phyloP scores from a whole-genome alignment of 345 rosid genomes.

The Toxicodendron radicans region DNA sequence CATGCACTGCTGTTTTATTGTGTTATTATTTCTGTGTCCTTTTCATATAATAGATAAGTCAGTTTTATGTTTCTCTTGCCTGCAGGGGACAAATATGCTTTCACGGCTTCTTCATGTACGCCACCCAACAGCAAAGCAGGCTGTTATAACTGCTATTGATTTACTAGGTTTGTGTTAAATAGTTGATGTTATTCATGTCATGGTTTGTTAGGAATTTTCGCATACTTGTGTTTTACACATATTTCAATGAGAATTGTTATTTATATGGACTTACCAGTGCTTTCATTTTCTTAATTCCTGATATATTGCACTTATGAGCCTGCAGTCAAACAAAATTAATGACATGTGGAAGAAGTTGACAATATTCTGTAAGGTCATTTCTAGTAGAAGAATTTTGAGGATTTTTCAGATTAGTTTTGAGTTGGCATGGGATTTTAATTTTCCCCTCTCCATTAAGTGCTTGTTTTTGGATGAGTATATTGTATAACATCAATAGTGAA shows the following conservation, averaged over 20 bases:
- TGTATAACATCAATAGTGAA: background rate
- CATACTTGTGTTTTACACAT: background rate
- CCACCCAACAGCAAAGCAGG: constrained; percentile 90
- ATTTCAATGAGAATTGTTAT: background rate
- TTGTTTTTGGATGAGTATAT: background rate
- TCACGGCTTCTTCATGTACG: constrained; percentile 96
- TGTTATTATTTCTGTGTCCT: constrained; percentile 7
- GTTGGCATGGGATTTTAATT: background rate
- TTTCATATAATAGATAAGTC: constrained; percentile 16
- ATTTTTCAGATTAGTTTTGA: background rate
- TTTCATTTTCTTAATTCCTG: background rate
- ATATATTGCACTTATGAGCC: background rate
- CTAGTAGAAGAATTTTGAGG: background rate
- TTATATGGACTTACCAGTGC: constrained; percentile 4
- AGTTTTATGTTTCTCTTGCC: constrained; percentile 28
- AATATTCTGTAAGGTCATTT: background rate
- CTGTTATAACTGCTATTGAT: constrained; percentile 95
- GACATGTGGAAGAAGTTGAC: background rate
- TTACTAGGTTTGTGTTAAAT: constrained; percentile 67
- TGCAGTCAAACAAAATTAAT: background rate
- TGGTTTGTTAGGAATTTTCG: background rate
- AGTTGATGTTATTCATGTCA: background rate
- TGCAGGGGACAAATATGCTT: constrained; percentile 98
- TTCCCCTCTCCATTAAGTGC: background rate
- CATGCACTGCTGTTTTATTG: constrained; percentile 15